A percentile compares a stretch with the other conserved stretches of the same genome.
Evolutionary conservation across 164 flowering plant genomes (phyloP).

Genomic region (Tetrastigma voinierianum): DNA sequence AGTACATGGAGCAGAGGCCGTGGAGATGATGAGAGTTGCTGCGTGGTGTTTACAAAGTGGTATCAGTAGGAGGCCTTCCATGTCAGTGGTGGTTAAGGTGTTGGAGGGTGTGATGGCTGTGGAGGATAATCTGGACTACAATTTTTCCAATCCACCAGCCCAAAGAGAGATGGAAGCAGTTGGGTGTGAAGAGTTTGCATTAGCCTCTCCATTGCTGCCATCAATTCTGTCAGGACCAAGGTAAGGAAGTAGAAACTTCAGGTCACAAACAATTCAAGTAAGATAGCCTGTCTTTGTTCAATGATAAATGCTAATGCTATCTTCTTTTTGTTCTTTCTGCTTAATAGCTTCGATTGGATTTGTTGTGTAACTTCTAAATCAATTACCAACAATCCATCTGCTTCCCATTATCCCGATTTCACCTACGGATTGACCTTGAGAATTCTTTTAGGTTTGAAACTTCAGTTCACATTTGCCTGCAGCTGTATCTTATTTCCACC

Average conservation of each 20-base stretch:
- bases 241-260: conserved; percentile 1
- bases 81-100: conserved; percentile 25
- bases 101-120: conserved; percentile 25
- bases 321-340: no score
- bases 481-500: no score
- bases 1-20: conserved; percentile 14
- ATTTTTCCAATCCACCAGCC: conserved; percentile 1
- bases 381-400: no score
- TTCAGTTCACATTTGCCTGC: no score
- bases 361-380: no score
- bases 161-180: background rate
- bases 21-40: conserved; percentile 17
- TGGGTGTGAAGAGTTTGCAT: background rate
- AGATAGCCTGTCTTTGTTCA: no score
- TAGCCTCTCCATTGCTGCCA: conserved; percentile 6
- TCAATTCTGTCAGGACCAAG: conserved; percentile 25
- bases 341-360: no score
- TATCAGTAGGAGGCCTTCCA: conserved; percentile 15
- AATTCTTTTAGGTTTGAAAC: no score
- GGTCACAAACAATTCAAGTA: no score
- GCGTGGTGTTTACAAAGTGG: conserved; percentile 23
- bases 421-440: no score
- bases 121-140: conserved; percentile 12
- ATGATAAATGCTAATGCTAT: no score
- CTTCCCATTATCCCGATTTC: no score